phyloP scores from a whole-genome alignment of 2,329 filamentous ascomycete genomes.

The Pyrenochaeta sp. region DNA sequence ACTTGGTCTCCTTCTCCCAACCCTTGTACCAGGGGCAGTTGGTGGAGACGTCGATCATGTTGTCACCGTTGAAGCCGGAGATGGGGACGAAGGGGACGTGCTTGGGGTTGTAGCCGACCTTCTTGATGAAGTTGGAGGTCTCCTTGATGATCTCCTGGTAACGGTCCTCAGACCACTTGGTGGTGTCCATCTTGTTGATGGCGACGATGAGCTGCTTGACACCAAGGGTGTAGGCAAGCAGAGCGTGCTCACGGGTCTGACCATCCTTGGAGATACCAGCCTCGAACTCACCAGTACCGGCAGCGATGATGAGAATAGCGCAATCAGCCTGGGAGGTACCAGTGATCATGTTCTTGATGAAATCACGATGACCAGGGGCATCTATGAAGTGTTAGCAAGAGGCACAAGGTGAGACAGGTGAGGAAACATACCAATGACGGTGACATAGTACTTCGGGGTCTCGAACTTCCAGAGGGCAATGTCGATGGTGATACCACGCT shows the following conservation, averaged over 20 bases:
- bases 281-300: slow-evolving; percentile 99
- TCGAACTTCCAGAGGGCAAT: slow-evolving; percentile 99
- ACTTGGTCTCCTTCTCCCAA: slow-evolving; percentile 98
- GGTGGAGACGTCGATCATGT: slow-evolving; percentile 90
- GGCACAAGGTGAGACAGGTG: neutral
- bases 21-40: slow-evolving; percentile 99
- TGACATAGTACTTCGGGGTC: slow-evolving; percentile 97
- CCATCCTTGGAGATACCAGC: slow-evolving; percentile 99
- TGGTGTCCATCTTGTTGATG: slow-evolving; percentile 99
- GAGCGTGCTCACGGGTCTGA: slow-evolving; percentile 99
- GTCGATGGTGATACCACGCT: slow-evolving; percentile 99
- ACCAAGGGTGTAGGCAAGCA: slow-evolving; percentile 99
- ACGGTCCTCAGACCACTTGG: slow-evolving; percentile 96
- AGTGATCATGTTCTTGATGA: slow-evolving; percentile 99
- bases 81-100: slow-evolving; percentile 97
- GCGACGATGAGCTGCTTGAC: slow-evolving; percentile 99
- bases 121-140: slow-evolving; percentile 99
- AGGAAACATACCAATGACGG: slow-evolving; percentile 61
- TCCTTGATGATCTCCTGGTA: slow-evolving; percentile 99
- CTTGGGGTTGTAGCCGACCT: slow-evolving; percentile 99
- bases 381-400: slow-evolving; percentile 51
- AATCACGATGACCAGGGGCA: slow-evolving; percentile 99
- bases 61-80: slow-evolving; percentile 99
- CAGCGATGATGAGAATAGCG: slow-evolving; percentile 99
- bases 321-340: slow-evolving; percentile 99